phyloP scores from a whole-genome alignment of 352 stramenopile genomes.

The Phytophthora lateralis region DNA sequence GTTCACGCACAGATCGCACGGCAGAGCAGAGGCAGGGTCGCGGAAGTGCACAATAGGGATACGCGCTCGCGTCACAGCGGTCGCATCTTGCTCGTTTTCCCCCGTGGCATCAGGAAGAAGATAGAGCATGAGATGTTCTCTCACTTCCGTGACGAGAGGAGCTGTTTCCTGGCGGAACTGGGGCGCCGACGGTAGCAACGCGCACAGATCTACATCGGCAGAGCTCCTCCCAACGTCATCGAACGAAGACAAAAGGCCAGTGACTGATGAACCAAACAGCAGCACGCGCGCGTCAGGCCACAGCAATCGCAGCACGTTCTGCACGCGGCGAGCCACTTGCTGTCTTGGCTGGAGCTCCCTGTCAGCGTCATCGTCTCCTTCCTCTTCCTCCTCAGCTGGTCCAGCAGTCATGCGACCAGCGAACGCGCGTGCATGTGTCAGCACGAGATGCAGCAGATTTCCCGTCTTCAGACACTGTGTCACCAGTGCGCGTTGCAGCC shows the following conservation, averaged over 20 bases:
- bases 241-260: constrained; percentile 36
- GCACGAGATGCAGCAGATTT: constrained; percentile 48
- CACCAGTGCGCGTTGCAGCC: constrained; percentile 56
- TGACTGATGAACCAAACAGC: constrained; percentile 76
- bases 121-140: constrained; percentile 75
- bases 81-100: constrained; percentile 12
- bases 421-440: constrained; percentile 32
- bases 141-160: constrained; percentile 63
- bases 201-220: constrained; percentile 76
- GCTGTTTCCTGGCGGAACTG: constrained; percentile 59
- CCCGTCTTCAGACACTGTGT: constrained; percentile 38
- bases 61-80: constrained; percentile 49
- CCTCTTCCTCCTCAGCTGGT: neutral
- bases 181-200: constrained; percentile 58
- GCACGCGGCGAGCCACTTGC: constrained; percentile 43
- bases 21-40: constrained; percentile 43
- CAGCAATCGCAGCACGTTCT: constrained; percentile 51
- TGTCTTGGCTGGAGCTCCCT: constrained; percentile 35
- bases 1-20: constrained; percentile 83
- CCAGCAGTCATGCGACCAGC: constrained; percentile 1
- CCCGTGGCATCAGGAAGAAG: constrained; percentile 26
- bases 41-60: constrained; percentile 73
- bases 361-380: neutral
- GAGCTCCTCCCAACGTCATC: neutral
- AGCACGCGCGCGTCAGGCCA: constrained; percentile 72